A percentile compares a stretch with the other conserved stretches of the same genome.
Evolutionary conservation across 2,329 filamentous ascomycete species (phyloP).

Genomic region (Fusarium beomiforme): DNA sequence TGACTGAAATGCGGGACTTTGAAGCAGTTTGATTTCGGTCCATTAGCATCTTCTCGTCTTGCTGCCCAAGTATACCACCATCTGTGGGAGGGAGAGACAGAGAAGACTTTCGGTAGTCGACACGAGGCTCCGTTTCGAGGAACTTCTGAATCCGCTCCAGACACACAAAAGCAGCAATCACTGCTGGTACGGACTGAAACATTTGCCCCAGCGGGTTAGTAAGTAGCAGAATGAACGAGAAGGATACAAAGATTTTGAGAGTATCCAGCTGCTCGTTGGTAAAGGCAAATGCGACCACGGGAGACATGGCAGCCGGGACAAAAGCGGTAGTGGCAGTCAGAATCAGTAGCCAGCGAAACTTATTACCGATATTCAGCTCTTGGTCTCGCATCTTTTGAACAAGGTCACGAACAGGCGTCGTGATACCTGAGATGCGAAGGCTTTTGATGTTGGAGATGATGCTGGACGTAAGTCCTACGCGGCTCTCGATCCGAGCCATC

Average conservation of each 20-base stretch:
- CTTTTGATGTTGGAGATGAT: conserved; percentile 3
- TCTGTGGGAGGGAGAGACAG: neutral
- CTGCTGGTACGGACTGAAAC: neutral
- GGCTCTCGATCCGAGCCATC: neutral
- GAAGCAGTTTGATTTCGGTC: neutral
- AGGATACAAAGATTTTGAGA: neutral
- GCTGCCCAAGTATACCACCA: neutral
- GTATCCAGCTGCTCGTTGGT: neutral
- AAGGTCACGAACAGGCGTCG: neutral
- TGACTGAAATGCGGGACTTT: neutral
- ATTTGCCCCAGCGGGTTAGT: neutral
- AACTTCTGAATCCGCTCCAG: neutral
- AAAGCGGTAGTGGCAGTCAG: neutral
- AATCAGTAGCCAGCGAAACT: neutral
- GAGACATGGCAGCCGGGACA: neutral
- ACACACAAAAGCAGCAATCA: neutral
- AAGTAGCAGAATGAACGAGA: neutral
- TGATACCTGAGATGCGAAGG: neutral
- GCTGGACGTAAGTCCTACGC: neutral
- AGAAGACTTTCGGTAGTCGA: neutral
- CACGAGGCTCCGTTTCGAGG: neutral
- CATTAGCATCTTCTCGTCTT: neutral
- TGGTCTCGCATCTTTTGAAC: neutral
- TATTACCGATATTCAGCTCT: neutral
- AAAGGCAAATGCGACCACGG: neutral